Evolutionary conservation across 352 stramenopile genomes (phyloP), one percentile per base, ranked within the genome.

Genomic region (Phytophthora brassicae): DNA sequence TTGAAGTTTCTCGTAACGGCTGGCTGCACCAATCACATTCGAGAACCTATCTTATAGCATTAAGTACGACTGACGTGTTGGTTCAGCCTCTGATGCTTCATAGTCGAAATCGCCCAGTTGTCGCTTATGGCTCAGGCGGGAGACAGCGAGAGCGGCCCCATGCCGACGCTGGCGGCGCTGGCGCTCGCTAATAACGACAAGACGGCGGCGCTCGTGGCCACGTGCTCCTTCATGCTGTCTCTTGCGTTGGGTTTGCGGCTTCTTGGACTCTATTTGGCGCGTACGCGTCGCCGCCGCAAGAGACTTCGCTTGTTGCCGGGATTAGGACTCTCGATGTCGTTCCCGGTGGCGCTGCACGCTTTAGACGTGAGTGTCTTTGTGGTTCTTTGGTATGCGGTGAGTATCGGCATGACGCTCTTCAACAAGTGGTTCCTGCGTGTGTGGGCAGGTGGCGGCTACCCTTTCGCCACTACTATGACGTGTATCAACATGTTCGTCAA

Each of bases 361-460:
- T 63, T 92, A 20, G 84, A 90, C 55, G 79, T 92, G 26, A 86
- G 75, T 54, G 70, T 89, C 0, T 89, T 80, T 48, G 71, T 92
- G 26, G 75, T 92, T 45, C 72, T 88, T 19, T 92, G 84, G 84
- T 92, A 91, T 56, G 79, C 70, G n/a, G 84, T 93, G 45, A 91
- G 81, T 56, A 93, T 93, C 63, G 79, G 78, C 56, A 90, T 93
- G 81, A 93, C 84, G 70, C 76, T 91, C 16, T 90, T 93, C 53
- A 89, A 90, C 71, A 91, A 91, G 63, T 91, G 81, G 84, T 91
- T 93, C 39, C 43, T 93, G 36, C 76, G 81, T 22, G 81, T 89
- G 23, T 93, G 79, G 78, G 72, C 75, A 24, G 71, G 77, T 56
- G 73, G 78, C 17, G 84, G 84, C 16, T 91, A 88, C 63, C 81